Evolutionary conservation across 169 alveolate species (phyloP).

Genomic region (Babesia sp.): DNA sequence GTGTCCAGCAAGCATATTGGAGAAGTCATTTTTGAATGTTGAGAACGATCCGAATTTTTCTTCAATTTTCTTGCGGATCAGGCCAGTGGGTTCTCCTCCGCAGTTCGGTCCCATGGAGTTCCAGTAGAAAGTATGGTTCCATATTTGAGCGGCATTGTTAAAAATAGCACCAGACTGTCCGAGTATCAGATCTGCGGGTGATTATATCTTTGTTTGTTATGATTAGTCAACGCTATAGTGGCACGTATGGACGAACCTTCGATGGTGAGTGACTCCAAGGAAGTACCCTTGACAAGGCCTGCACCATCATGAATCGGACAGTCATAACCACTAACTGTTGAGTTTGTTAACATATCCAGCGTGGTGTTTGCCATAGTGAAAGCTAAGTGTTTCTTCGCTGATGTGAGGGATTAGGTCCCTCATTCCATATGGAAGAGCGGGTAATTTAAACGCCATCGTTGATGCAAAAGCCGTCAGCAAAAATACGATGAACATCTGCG

Average conservation of each 20-base stretch:
- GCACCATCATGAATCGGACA: conserved; percentile 22
- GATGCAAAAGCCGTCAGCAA: background rate
- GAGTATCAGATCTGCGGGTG: conserved; percentile 70
- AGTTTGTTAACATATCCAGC: conserved; percentile 89
- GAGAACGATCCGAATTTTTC: conserved; percentile 86
- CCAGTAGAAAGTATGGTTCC: conserved; percentile 95
- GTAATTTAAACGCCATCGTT: conserved; percentile 83
- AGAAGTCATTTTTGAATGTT: conserved; percentile 82
- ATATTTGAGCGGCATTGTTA: conserved; percentile 89
- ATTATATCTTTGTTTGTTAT: background rate
- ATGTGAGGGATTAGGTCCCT: conserved; percentile 92
- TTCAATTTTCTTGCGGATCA: conserved; percentile 79
- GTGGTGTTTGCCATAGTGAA: conserved; percentile 94
- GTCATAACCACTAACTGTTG: conserved; percentile 68
- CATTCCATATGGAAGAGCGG: conserved; percentile 90
- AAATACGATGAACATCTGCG: background rate
- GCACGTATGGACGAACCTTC: conserved; percentile 67
- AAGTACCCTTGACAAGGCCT: conserved; percentile 72
- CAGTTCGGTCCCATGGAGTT: conserved; percentile 89
- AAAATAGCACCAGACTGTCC: conserved; percentile 81
- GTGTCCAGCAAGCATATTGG: conserved; percentile 84
- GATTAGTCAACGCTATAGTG: conserved; percentile 40
- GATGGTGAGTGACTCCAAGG: conserved; percentile 66
- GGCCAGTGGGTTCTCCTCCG: conserved; percentile 88
- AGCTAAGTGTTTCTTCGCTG: conserved; percentile 87